Evolutionary conservation across 805 yeast species (phyloP).

Genomic region (Blastobotrys chiropterorum): DNA sequence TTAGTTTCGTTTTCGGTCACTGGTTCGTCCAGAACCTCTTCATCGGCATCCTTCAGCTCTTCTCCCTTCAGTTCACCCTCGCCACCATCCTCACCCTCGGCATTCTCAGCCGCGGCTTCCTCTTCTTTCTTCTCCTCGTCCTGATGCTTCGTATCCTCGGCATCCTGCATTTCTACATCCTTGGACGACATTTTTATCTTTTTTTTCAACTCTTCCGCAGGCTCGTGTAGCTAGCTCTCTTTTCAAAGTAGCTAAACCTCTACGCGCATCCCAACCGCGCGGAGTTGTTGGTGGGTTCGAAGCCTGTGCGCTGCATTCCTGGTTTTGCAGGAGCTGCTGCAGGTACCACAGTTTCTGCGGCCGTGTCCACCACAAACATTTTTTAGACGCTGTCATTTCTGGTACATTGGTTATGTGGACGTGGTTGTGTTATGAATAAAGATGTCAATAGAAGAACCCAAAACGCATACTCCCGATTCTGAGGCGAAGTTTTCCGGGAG

Average conservation of each 20-base stretch:
- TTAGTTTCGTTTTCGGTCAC: slow-evolving; percentile 3
- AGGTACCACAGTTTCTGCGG: too few relatives aligned
- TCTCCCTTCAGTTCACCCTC: slow-evolving; percentile 3
- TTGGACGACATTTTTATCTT: not conserved
- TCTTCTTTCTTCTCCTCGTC: not conserved
- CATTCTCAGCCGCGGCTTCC: not conserved
- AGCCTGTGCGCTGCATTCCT: too few relatives aligned
- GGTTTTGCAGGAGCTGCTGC: too few relatives aligned
- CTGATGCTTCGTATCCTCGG: slow-evolving; percentile 1
- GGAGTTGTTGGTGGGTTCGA: too few relatives aligned
- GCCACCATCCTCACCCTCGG: not conserved
- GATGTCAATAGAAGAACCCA: too few relatives aligned
- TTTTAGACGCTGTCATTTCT: too few relatives aligned
- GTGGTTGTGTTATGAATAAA: too few relatives aligned
- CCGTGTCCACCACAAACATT: too few relatives aligned
- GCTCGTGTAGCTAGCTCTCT: not conserved
- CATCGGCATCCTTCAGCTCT: slow-evolving; percentile 7
- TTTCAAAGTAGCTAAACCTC: not conserved
- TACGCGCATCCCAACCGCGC: not conserved
- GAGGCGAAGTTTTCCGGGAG: too few relatives aligned
- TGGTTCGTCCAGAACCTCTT: slow-evolving; percentile 14
- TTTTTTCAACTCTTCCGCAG: not conserved
- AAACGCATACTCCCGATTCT: too few relatives aligned
- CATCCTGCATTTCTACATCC: slow-evolving; percentile 5
- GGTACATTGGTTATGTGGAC: too few relatives aligned